Evolutionary conservation across 768 basidiomycete species (phyloP).

Genomic region (Hebeloma cylindrosporum): DNA sequence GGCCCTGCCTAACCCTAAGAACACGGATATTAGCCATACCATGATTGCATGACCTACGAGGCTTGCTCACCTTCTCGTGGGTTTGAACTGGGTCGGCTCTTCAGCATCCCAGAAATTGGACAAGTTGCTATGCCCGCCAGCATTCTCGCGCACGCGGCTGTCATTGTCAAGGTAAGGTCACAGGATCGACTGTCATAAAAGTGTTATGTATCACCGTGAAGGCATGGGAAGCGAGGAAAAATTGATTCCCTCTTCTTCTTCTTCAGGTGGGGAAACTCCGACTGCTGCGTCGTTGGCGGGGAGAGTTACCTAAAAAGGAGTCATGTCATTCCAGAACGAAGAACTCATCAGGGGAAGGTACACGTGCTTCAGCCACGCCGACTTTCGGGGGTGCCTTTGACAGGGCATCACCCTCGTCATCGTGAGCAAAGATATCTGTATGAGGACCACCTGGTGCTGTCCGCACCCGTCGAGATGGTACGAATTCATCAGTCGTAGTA

Average conservation of each 20-base stretch:
- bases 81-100: conserved; percentile 54
- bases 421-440: conserved; percentile 49
- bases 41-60: neutral
- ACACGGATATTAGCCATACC: conserved; percentile 10
- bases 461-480: conserved; percentile 59
- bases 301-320: too few species aligned
- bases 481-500: conserved; percentile 34
- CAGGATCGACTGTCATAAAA: neutral
- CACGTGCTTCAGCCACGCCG: conserved; percentile 13
- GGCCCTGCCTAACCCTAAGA: conserved; percentile 61
- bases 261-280: conserved; percentile 5
- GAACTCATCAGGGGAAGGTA: neutral
- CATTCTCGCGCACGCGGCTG: conserved; percentile 45
- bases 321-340: too few species aligned
- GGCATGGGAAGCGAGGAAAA: conserved; percentile 44
- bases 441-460: conserved; percentile 53
- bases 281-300: too few species aligned
- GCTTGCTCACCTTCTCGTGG: conserved; percentile 59
- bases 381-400: conserved; percentile 51
- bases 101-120: conserved; percentile 49
- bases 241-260: conserved; percentile 34
- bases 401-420: conserved; percentile 55
- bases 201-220: conserved; percentile 40
- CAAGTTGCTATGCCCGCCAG: conserved; percentile 45
- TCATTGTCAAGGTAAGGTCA: neutral